phyloP scores from a whole-genome alignment of 2,329 filamentous ascomycete species.

The Aureobasidium mangrovei region DNA sequence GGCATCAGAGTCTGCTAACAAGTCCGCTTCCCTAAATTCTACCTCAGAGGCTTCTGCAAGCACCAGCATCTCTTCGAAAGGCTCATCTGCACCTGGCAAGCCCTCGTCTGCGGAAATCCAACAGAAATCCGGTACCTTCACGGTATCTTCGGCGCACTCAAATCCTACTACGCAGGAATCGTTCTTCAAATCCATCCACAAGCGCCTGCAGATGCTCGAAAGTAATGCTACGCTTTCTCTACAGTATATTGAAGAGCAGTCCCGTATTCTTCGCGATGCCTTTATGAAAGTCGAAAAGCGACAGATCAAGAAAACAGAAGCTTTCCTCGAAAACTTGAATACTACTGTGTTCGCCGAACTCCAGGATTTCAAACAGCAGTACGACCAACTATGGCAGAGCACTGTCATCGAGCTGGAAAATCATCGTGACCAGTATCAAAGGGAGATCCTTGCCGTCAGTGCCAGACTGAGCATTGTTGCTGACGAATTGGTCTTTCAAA shows the following conservation, averaged over 20 bases:
- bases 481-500: slow-evolving; percentile 78
- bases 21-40: neutral
- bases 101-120: neutral
- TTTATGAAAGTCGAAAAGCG: slow-evolving; percentile 80
- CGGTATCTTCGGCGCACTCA: neutral
- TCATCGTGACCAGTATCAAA: slow-evolving; percentile 74
- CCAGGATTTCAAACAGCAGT: slow-evolving; percentile 68
- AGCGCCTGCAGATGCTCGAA: slow-evolving; percentile 83
- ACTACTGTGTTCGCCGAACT: slow-evolving; percentile 76
- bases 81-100: neutral
- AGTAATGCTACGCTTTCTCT: slow-evolving; percentile 86
- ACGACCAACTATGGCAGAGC: slow-evolving; percentile 94
- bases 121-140: slow-evolving; percentile 7
- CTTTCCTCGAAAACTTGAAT: slow-evolving; percentile 79
- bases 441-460: slow-evolving; percentile 75
- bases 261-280: slow-evolving; percentile 77
- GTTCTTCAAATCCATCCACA: slow-evolving; percentile 95
- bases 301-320: slow-evolving; percentile 72
- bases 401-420: slow-evolving; percentile 86
- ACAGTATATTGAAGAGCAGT: slow-evolving; percentile 95
- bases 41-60: neutral
- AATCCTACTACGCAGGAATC: slow-evolving; percentile 66
- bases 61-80: neutral
- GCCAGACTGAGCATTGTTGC: slow-evolving; percentile 75
- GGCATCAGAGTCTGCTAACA: neutral